Evolutionary conservation across 2,329 filamentous ascomycete species (phyloP).

Genomic region (Fusarium nematophilum): DNA sequence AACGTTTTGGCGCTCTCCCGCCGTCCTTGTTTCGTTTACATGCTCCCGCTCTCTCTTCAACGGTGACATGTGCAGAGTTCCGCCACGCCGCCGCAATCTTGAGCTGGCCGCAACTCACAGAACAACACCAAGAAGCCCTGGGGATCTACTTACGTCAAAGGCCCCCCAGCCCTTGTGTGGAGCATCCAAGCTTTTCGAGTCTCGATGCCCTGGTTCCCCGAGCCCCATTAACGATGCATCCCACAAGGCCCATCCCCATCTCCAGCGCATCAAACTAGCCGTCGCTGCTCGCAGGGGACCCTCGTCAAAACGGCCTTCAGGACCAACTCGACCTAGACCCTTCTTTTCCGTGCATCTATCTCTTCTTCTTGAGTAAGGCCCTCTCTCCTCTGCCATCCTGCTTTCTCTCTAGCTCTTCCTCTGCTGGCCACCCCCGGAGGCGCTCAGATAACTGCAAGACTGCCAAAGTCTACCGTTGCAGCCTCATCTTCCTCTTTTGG

Average conservation of each 20-base stretch:
- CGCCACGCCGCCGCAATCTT: slow-evolving; percentile 8
- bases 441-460: slow-evolving; percentile 16
- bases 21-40: slow-evolving; percentile 10
- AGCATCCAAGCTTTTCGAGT: slow-evolving; percentile 7
- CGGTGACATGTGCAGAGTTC: background rate
- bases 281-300: slow-evolving; percentile 28
- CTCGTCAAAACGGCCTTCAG: slow-evolving; percentile 29
- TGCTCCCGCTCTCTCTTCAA: background rate
- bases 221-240: slow-evolving; percentile 6
- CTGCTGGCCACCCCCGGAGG: slow-evolving; percentile 21
- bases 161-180: slow-evolving; percentile 3
- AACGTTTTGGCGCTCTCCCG: slow-evolving; percentile 16
- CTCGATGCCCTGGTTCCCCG: slow-evolving; percentile 3
- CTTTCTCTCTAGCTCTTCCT: slow-evolving; percentile 17
- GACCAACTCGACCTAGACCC: slow-evolving; percentile 5
- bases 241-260: slow-evolving; percentile 4
- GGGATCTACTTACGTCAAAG: slow-evolving; percentile 6
- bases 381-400: slow-evolving; percentile 4
- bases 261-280: slow-evolving; percentile 11
- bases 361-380: too few species aligned
- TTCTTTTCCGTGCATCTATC: too few species aligned
- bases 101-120: too few species aligned
- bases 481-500: slow-evolving; percentile 26
- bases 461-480: slow-evolving; percentile 1
- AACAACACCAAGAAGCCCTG: too few species aligned